phyloP scores from a whole-genome alignment of 2,329 filamentous ascomycete genomes.

The Furcasterigmium sp. region DNA sequence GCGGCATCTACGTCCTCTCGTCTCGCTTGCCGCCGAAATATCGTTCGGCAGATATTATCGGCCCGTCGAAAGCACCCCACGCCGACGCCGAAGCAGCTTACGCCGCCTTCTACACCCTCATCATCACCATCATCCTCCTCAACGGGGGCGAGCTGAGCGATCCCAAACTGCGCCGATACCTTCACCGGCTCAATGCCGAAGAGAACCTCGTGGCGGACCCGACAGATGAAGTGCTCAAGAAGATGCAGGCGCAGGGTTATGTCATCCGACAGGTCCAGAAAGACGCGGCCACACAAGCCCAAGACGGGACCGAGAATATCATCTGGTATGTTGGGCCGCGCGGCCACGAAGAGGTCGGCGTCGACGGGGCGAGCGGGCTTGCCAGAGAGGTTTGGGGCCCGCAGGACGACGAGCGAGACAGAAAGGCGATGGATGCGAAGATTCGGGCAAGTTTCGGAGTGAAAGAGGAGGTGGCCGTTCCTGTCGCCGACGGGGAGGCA shows the following conservation, averaged over 20 bases:
- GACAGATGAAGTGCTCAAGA: constrained; percentile 69
- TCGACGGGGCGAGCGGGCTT: constrained; percentile 68
- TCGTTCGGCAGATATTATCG: constrained; percentile 60
- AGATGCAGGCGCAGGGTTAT: constrained; percentile 79
- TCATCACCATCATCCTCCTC: constrained; percentile 73
- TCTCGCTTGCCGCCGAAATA: constrained; percentile 66
- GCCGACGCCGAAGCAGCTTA: constrained; percentile 71
- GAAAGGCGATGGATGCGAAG: constrained; percentile 52
- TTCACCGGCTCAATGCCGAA: constrained; percentile 70
- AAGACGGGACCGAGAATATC: constrained; percentile 67
- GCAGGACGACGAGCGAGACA: constrained; percentile 32
- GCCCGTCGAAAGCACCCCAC: constrained; percentile 62
- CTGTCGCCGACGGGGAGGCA: constrained; percentile 12
- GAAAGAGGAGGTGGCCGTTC: constrained; percentile 8
- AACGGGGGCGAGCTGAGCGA: constrained; percentile 71
- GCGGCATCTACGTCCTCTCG: constrained; percentile 72
- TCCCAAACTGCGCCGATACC: constrained; percentile 69
- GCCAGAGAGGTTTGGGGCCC: constrained; percentile 57
- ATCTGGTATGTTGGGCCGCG: constrained; percentile 83
- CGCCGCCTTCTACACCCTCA: constrained; percentile 71
- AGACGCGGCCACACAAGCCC: constrained; percentile 33
- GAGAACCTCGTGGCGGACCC: constrained; percentile 68
- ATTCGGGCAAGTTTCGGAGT: constrained; percentile 59
- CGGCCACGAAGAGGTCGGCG: constrained; percentile 78
- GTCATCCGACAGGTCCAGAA: constrained; percentile 68